Percentiles rank a stretch among this genome's conserved stretches.
Conservation (phyloP, 1,284 basidiomycete species). For the Ganoderma lingzhi region DNA sequence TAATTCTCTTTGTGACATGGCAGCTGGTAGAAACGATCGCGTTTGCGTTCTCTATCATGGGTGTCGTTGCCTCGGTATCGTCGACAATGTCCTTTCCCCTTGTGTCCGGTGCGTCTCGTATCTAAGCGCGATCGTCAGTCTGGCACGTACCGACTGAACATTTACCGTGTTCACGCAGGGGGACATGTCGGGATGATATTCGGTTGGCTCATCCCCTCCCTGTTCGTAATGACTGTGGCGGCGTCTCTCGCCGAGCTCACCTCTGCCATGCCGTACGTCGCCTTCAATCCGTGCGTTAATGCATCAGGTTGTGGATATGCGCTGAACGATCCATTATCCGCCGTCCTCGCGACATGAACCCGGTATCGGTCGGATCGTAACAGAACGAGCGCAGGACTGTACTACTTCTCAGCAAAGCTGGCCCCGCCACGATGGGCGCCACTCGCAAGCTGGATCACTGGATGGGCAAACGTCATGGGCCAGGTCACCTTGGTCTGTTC, state of each 20-base stretch:
- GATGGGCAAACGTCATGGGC: conserved; percentile 71
- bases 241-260: conserved; percentile 77
- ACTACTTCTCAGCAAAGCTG: conserved; percentile 79
- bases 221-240: conserved; percentile 74
- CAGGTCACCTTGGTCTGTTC: conserved; percentile 73
- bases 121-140: not conserved
- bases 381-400: conserved; percentile 63
- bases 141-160: not conserved
- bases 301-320: not conserved
- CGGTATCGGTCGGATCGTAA: not conserved
- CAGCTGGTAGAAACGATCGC: conserved; percentile 71
- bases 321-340: not conserved
- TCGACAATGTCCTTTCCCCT: conserved; percentile 73
- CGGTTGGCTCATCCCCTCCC: conserved; percentile 78
- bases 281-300: not conserved
- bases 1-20: not conserved
- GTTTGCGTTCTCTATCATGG: conserved; percentile 82
- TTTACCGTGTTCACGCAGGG: conserved; percentile 45
- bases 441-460: conserved; percentile 80
- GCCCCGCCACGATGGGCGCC: conserved; percentile 67
- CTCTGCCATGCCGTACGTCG: conserved; percentile 77
- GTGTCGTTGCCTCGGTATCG: conserved; percentile 72
- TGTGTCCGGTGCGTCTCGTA: conserved; percentile 54
- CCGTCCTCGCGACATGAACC: not conserved
- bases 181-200: conserved; percentile 82